Evolutionary conservation across 305 asterid species (phyloP).

Genomic region (Solanum hybrid): DNA sequence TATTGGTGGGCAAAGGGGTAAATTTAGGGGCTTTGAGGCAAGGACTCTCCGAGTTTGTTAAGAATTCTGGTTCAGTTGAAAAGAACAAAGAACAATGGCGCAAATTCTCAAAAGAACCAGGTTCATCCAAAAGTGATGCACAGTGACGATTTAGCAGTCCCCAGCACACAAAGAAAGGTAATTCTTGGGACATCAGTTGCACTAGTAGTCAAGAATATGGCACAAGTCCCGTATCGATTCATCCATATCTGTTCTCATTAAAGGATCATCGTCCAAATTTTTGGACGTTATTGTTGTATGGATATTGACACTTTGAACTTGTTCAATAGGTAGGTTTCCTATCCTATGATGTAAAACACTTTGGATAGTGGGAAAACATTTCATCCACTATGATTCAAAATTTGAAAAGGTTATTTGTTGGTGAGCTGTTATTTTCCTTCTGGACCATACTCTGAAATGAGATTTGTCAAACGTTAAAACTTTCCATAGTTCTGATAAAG

Average conservation of each 20-base stretch:
- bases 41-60: conserved; percentile 53
- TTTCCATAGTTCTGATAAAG: background rate
- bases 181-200: background rate
- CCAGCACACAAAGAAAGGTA: background rate
- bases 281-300: background rate
- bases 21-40: conserved; percentile 62
- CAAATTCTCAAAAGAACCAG: conserved; percentile 29
- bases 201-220: background rate
- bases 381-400: background rate
- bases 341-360: background rate
- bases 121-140: conserved; percentile 34
- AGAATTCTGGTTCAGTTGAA: conserved; percentile 25
- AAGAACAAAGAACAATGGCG: conserved; percentile 41
- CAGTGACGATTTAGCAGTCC: conserved; percentile 6
- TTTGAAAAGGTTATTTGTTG: background rate
- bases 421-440: background rate
- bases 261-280: background rate
- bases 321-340: background rate
- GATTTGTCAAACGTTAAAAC: background rate
- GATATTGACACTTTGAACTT: background rate
- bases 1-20: conserved; percentile 70
- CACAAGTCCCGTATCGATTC: background rate
- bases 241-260: background rate
- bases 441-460: background rate
- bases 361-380: background rate